Conservation (phyloP, 2,329 filamentous ascomycete genomes). For the Trichocomaceae sp. region DNA sequence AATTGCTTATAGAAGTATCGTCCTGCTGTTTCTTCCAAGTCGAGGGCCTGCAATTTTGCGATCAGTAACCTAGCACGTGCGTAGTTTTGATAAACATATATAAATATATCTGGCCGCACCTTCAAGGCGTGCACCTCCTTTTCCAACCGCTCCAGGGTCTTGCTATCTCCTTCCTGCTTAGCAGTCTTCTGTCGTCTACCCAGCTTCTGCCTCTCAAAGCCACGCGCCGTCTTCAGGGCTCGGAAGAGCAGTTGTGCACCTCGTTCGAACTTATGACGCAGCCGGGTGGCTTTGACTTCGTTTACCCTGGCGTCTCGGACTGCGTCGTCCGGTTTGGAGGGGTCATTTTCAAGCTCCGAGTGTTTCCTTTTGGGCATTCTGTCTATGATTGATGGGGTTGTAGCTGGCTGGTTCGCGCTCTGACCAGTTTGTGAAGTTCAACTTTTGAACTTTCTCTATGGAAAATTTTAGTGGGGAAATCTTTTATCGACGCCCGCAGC, state of each 20-base stretch:
- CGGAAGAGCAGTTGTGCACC: slow-evolving; percentile 45
- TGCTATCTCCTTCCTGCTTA: slow-evolving; percentile 36
- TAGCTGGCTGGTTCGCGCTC: neutral
- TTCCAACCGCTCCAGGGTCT: slow-evolving; percentile 40
- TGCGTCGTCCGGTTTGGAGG: slow-evolving; percentile 7
- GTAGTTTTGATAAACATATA: neutral
- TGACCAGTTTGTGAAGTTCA: neutral
- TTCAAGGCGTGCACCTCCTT: slow-evolving; percentile 54
- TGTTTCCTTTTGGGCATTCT: slow-evolving; percentile 39
- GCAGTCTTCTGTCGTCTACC: slow-evolving; percentile 54
- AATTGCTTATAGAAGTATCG: slow-evolving; percentile 53
- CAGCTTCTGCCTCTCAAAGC: slow-evolving; percentile 59
- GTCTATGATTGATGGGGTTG: neutral
- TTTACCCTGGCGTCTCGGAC: slow-evolving; percentile 22
- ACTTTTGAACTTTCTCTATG: neutral
- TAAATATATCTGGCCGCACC: slow-evolving; percentile 26
- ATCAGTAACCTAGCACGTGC: neutral
- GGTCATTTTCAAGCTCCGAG: slow-evolving; percentile 24
- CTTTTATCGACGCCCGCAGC: neutral
- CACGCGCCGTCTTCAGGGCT: slow-evolving; percentile 53
- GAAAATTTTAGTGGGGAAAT: slow-evolving; percentile 6
- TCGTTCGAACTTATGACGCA: slow-evolving; percentile 44
- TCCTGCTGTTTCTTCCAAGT: slow-evolving; percentile 45
- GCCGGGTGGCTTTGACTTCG: slow-evolving; percentile 30
- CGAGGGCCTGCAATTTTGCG: slow-evolving; percentile 37